Conservation (phyloP, 768 basidiomycete genomes). For the Chiua virens region DNA sequence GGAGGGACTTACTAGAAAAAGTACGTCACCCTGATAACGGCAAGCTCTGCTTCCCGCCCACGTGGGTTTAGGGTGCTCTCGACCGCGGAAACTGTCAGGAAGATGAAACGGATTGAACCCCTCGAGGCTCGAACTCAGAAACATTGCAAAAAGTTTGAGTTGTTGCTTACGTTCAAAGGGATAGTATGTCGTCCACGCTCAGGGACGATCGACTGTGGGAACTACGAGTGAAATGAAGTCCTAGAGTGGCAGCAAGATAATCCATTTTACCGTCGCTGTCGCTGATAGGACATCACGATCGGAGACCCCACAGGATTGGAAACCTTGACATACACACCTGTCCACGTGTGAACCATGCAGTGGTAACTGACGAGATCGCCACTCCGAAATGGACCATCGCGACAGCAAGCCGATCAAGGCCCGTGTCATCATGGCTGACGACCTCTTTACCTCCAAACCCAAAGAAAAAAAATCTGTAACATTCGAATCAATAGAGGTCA, state of each 20-base stretch:
- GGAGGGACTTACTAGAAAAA: not conserved
- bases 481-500: not conserved
- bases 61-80: not conserved
- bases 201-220: constrained; percentile 10
- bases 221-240: not conserved
- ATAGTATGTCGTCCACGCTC: not conserved
- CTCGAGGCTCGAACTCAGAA: too few relatives aligned
- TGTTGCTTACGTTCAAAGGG: not conserved
- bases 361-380: not conserved
- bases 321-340: too few relatives aligned
- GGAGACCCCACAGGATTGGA: too few relatives aligned
- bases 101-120: not conserved
- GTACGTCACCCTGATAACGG: constrained; percentile 2
- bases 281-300: too few relatives aligned
- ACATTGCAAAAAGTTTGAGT: not conserved
- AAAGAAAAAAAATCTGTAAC: not conserved
- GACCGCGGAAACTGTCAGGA: not conserved
- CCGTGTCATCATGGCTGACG: not conserved
- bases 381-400: not conserved
- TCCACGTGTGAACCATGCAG: not conserved
- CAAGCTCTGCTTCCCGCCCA: not conserved
- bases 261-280: too few relatives aligned
- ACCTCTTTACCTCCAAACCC: too few relatives aligned
- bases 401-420: not conserved
- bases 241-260: not conserved